Conservation (phyloP, 2,329 filamentous ascomycete species). For the Ophiostoma australiae region DNA sequence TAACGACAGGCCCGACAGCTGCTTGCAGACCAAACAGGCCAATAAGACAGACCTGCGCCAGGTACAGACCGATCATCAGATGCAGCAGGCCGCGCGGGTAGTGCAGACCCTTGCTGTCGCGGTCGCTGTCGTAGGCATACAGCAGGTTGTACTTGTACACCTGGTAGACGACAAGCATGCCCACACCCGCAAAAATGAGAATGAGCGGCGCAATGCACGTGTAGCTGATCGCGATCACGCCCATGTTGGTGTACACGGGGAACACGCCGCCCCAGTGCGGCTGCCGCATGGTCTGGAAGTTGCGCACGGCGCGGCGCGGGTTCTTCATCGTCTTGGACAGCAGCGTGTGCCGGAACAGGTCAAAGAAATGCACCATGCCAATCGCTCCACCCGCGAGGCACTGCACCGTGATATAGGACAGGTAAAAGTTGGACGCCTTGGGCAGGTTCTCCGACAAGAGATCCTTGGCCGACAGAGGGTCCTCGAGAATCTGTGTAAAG, state of each 20-base stretch:
- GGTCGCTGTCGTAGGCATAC: conserved; percentile 69
- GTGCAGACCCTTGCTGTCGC: conserved; percentile 83
- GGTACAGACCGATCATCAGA: conserved; percentile 72
- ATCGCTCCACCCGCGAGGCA: conserved; percentile 71
- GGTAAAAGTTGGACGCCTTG: conserved; percentile 70
- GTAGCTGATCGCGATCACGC: conserved; percentile 71
- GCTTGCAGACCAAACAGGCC: conserved; percentile 71
- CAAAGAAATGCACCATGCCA: conserved; percentile 67
- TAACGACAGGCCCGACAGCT: conserved; percentile 62
- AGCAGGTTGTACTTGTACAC: conserved; percentile 84
- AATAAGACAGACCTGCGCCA: conserved; percentile 72
- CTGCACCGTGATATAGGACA: conserved; percentile 81
- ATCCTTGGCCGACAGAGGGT: conserved; percentile 52
- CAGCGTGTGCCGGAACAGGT: conserved; percentile 43
- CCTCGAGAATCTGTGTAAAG: conserved; percentile 50
- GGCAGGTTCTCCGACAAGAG: conserved; percentile 62
- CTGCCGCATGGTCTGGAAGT: conserved; percentile 63
- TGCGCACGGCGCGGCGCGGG: conserved; percentile 72
- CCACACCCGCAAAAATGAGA: conserved; percentile 72
- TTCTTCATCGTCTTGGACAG: conserved; percentile 70
- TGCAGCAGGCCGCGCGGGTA: conserved; percentile 89
- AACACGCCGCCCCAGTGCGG: conserved; percentile 74
- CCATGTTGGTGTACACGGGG: conserved; percentile 69
- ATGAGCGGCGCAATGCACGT: conserved; percentile 79
- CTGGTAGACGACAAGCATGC: conserved; percentile 72